Evolutionary conservation across 352 stramenopile species (phyloP).

Genomic region (Lagenidium sp.): DNA sequence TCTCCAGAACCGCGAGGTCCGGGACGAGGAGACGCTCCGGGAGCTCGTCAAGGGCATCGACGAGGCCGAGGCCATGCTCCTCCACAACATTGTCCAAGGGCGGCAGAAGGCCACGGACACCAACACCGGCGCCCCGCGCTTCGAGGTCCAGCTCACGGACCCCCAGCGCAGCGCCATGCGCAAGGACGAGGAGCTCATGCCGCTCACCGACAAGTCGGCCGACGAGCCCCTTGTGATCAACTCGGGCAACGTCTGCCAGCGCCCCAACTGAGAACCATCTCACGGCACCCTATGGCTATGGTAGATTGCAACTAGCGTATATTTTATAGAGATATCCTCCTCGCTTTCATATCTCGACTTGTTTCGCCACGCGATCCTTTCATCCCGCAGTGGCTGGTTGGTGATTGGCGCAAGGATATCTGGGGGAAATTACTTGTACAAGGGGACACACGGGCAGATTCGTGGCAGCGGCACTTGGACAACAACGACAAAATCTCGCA

Average conservation of each 20-base stretch:
- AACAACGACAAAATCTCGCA: no score
- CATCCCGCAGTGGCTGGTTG: no score
- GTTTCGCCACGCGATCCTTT: no score
- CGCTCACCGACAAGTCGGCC: constrained; percentile 66
- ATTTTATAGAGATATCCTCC: no score
- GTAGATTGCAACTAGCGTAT: no score
- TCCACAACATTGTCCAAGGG: constrained; percentile 82
- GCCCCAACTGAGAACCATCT: constrained; percentile 21
- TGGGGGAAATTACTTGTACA: no score
- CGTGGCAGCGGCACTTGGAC: not conserved
- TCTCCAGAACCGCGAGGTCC: constrained; percentile 41
- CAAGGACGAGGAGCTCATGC: constrained; percentile 77
- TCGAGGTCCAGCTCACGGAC: constrained; percentile 74
- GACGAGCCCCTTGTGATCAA: constrained; percentile 68
- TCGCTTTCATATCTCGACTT: no score
- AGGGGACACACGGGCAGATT: not conserved
- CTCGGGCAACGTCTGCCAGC: constrained; percentile 72
- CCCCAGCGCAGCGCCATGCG: constrained; percentile 67
- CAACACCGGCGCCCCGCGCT: constrained; percentile 22
- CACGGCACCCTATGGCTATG: no score
- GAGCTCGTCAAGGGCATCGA: constrained; percentile 69
- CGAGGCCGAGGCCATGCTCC: constrained; percentile 75
- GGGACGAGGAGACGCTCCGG: constrained; percentile 32
- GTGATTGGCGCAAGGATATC: no score
- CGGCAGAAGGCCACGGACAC: constrained; percentile 34